Conservation (phyloP, 1,284 basidiomycete species). For the Chondrostereum purpureum region DNA sequence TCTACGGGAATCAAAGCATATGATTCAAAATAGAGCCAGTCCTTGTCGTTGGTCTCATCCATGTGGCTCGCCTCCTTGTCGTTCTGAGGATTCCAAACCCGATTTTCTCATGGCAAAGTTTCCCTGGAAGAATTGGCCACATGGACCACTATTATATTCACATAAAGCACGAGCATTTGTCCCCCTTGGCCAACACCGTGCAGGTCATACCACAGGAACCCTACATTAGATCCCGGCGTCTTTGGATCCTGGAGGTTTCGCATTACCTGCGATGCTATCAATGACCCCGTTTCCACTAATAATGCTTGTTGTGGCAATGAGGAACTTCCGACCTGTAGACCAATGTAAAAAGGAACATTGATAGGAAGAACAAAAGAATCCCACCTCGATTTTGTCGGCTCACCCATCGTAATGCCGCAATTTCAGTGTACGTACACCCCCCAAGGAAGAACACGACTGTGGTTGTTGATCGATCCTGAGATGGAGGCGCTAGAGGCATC, state of each 20-base stretch:
- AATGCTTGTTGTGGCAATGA: constrained; percentile 87
- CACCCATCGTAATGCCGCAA: constrained; percentile 91
- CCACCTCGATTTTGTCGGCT: constrained; percentile 73
- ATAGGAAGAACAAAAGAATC: constrained; percentile 14
- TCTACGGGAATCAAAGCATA: no score
- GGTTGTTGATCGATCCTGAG: constrained; percentile 57
- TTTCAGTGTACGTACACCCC: constrained; percentile 96
- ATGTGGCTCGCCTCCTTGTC: no score
- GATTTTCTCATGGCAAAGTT: no score
- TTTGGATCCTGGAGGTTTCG: constrained; percentile 27
- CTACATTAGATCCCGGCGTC: constrained; percentile 24
- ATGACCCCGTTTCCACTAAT: constrained; percentile 72
- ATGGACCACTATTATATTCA: no score
- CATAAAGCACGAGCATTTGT: no score
- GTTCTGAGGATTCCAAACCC: no score
- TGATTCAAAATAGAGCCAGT: no score
- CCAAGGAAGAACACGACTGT: constrained; percentile 98
- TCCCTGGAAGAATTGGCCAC: no score
- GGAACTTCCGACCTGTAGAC: constrained; percentile 65
- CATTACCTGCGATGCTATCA: constrained; percentile 55
- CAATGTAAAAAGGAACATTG: constrained; percentile 9
- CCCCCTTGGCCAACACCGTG: no score
- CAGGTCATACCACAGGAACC: no score
- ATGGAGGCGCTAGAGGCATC: constrained; percentile 32
- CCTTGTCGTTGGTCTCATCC: no score